phyloP scores from a whole-genome alignment of 202 grass and related monocot genomes.

The Dendrocalamus latiflorus region DNA sequence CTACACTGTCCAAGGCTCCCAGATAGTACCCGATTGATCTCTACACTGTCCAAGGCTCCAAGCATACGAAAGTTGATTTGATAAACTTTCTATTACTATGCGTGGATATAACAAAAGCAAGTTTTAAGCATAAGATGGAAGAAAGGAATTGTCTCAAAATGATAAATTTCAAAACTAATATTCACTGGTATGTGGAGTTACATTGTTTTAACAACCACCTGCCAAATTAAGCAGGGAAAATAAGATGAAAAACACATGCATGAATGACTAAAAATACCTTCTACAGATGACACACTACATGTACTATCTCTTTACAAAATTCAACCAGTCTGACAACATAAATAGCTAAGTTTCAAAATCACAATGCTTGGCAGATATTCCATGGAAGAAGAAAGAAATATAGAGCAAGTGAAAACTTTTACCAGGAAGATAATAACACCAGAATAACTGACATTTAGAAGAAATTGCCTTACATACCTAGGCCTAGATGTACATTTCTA shows the following conservation, averaged over 20 bases:
- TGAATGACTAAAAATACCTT: not conserved
- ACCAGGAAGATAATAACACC: not conserved
- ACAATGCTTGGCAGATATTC: not conserved
- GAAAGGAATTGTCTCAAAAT: not conserved
- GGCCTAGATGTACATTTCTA: not conserved
- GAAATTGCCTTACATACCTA: not conserved
- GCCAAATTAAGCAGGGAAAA: not conserved
- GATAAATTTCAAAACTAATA: not conserved
- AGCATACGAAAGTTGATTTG: not conserved
- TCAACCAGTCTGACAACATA: not conserved
- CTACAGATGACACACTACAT: not conserved
- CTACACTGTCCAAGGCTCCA: not conserved
- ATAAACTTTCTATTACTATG: not conserved
- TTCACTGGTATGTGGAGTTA: not conserved
- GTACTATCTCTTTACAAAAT: not conserved
- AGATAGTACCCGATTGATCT: no score
- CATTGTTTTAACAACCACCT: not conserved
- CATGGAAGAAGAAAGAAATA: not conserved
- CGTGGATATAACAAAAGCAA: not conserved
- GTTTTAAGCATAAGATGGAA: not conserved
- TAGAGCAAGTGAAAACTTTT: not conserved
- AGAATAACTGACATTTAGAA: not conserved
- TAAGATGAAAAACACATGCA: not conserved
- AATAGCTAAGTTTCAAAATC: conserved; percentile 7
- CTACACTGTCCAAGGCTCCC: no score